phyloP scores from a whole-genome alignment of 2,329 filamentous ascomycete species.

The Sporothrix pseudoabietina region DNA sequence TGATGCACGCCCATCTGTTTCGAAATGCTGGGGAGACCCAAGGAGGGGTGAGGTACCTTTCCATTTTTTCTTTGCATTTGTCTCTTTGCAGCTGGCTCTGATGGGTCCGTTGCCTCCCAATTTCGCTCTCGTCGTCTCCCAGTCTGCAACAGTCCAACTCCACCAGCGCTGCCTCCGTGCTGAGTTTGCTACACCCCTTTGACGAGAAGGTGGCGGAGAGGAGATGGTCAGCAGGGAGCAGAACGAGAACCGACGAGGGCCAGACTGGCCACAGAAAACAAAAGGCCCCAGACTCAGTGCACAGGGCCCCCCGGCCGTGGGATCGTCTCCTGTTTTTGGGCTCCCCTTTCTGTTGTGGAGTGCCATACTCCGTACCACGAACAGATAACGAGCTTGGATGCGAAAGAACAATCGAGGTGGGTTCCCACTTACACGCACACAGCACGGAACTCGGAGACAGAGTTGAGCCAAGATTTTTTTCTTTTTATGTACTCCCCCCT shows the following conservation, averaged over 20 bases:
- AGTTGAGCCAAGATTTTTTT: constrained; percentile 33
- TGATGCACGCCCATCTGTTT: constrained; percentile 46
- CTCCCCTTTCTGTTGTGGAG: background rate
- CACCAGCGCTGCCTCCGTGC: background rate
- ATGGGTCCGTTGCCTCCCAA: background rate
- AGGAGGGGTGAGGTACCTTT: background rate
- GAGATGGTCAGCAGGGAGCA: constrained; percentile 10
- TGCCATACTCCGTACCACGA: background rate
- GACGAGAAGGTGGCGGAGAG: constrained; percentile 3
- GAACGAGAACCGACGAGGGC: background rate
- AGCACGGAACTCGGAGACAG: constrained; percentile 26
- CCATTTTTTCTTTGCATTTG: background rate
- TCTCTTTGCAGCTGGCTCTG: background rate
- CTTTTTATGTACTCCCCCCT: constrained; percentile 36
- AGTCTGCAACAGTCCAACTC: background rate
- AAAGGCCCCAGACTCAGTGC: constrained; percentile 23
- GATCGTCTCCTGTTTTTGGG: constrained; percentile 25
- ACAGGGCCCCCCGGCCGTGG: constrained; percentile 21
- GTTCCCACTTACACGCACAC: constrained; percentile 19
- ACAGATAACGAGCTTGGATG: constrained; percentile 34
- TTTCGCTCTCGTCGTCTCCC: background rate
- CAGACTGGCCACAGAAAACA: background rate
- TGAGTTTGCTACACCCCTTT: constrained; percentile 20
- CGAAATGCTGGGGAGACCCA: constrained; percentile 39
- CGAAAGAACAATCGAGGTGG: background rate